A percentile compares a stretch with the other conserved stretches of the same genome.
These are phyloP conservation scores for Fusarium acutatum DNA, from an alignment of 2,329 filamentous ascomycete species.

Conservation along the genomic window DNA sequence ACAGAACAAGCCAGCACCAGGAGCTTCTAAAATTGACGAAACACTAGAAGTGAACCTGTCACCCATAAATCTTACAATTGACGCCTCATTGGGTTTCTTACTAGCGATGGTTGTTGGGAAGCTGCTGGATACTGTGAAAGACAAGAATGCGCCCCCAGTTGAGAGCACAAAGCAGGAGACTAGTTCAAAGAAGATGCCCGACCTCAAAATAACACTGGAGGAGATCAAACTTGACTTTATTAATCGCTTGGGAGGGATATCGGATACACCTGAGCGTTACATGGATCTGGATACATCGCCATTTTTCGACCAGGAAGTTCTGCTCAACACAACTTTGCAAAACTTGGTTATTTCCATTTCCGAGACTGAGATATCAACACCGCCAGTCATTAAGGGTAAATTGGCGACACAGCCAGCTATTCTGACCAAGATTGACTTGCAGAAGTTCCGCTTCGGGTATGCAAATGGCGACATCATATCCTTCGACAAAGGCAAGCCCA, in stretches of 20 bases:
- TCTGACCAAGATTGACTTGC: conserved; percentile 55
- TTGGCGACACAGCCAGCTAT: conserved; percentile 42
- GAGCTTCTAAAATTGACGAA: conserved; percentile 24
- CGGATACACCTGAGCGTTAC: conserved; percentile 58
- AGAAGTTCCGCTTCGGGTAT: conserved; percentile 71
- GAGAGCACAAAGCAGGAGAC: conserved; percentile 17
- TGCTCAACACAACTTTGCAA: conserved; percentile 60
- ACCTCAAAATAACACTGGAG: conserved; percentile 57
- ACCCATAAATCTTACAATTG: conserved; percentile 62
- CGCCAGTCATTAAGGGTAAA: conserved; percentile 9
- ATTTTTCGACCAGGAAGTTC: conserved; percentile 57
- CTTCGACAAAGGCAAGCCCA: conserved; percentile 65
- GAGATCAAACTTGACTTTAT: conserved; percentile 65
- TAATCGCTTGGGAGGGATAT: conserved; percentile 61
- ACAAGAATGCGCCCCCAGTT: conserved; percentile 14
- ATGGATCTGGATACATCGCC: conserved; percentile 54
- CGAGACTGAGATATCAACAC: conserved; percentile 24
- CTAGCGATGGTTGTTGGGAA: conserved; percentile 60
- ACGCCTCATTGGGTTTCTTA: conserved; percentile 65
- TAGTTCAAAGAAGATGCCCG: conserved; percentile 38
- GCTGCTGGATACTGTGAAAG: conserved; percentile 56
- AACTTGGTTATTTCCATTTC: conserved; percentile 50
- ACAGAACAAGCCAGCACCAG: background rate
- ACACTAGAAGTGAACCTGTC: conserved; percentile 60
- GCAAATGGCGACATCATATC: conserved; percentile 69